These are phyloP conservation scores for Claviceps sp. DNA, from an alignment of 2,329 filamentous ascomycete species.

Conservation along the genomic window DNA sequence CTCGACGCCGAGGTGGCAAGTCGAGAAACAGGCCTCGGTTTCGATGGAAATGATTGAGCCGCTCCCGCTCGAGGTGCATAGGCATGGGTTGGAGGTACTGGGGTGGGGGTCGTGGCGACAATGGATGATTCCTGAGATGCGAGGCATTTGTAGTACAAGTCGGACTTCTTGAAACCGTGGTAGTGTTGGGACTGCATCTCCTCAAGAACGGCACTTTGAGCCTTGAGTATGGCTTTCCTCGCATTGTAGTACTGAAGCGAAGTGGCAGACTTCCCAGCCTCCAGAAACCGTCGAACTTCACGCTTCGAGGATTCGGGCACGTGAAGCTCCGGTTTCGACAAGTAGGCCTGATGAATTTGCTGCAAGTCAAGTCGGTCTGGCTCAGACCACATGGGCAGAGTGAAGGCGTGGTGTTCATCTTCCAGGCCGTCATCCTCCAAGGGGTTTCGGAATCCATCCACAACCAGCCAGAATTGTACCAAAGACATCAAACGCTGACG, in stretches of 20 bases:
- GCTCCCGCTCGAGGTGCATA: slow-evolving; percentile 16
- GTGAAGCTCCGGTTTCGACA: slow-evolving; percentile 69
- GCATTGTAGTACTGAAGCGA: slow-evolving; percentile 73
- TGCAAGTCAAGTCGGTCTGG: slow-evolving; percentile 78
- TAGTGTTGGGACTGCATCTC: slow-evolving; percentile 74
- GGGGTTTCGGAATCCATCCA: slow-evolving; percentile 90
- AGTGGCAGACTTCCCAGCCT: slow-evolving; percentile 62
- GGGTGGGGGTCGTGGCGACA: slow-evolving; percentile 1
- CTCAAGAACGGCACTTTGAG: slow-evolving; percentile 72
- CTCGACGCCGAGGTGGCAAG: slow-evolving; percentile 25
- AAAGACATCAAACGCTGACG: slow-evolving; percentile 72
- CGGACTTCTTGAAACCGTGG: slow-evolving; percentile 77
- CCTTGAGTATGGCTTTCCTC: slow-evolving; percentile 63
- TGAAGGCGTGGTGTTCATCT: slow-evolving; percentile 51
- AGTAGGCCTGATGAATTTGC: slow-evolving; percentile 82
- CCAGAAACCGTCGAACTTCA: slow-evolving; percentile 64
- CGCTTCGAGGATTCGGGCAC: slow-evolving; percentile 56
- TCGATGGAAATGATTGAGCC: slow-evolving; percentile 27
- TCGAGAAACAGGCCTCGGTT: slow-evolving; percentile 28
- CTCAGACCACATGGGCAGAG: slow-evolving; percentile 59
- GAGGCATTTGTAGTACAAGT: slow-evolving; percentile 91
- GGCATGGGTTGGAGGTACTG: slow-evolving; percentile 6
- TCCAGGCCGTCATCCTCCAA: slow-evolving; percentile 60
- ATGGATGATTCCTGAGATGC: slow-evolving; percentile 60
- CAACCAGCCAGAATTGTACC: slow-evolving; percentile 96